Evolutionary conservation across 495 filamentous ascomycete species (phyloP), one percentile per base, ranked within the genome.

Genomic region (Talaromyces adpressus): DNA sequence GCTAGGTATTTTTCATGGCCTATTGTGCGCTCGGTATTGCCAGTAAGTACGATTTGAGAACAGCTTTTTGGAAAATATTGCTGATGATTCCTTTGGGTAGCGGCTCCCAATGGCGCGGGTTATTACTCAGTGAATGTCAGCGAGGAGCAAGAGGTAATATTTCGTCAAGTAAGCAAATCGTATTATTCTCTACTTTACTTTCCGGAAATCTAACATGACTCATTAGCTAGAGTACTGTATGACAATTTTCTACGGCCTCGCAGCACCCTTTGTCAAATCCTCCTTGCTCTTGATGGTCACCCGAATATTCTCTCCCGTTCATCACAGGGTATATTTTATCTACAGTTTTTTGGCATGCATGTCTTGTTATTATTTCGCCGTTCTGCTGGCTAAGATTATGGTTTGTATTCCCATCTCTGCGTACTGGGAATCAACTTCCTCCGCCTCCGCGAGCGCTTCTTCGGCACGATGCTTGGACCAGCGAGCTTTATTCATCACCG

Each of bases 221-320:
- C 30, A 32, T 39, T 32, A 23, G 2, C 5, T 59, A 32, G 29
- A 59, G 39, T 77, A 77, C 53, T 66, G 75, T 64, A 74, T 71
- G 16, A 79, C 75, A 6, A 68, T 81, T 30, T 66, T 81, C 51
- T 82, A 82, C 68, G 80, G 77, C 29, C 80, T 79, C 14, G 79
- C 75, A 70, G 79, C 75, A n/a, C 73, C 79, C 29, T 70, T 76
- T 62, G 70, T 72, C 60, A 82, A 82, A 65, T 63, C 79, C 61
- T 72, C 79, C 59, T 74, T 82, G n/a, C 72, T 82, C 2, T 69
- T 77, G 0, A 81, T 82, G 62, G 66, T 82, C 11, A 74, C 72
- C 30, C 79, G 80, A 53, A 75, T 81, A 65, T 81, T 82, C 72
- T 61, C 72, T 8, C 77, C 78, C 2, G 77, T 74, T 67, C 69